Conservation (phyloP, 495 filamentous ascomycete genomes). For the Aspergillus diversus region DNA sequence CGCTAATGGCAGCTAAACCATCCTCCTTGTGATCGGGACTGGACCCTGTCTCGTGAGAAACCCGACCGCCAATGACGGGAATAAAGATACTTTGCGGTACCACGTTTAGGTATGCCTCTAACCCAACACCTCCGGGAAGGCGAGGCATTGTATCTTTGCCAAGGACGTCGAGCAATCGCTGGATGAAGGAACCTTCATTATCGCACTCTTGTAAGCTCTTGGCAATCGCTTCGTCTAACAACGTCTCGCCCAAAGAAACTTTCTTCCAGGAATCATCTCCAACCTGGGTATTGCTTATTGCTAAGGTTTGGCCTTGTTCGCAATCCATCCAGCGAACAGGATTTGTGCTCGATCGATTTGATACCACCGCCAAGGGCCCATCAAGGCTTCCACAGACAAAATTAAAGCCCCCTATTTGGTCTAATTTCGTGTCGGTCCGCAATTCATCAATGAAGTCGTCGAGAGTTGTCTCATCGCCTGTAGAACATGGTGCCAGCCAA, state of each 20-base stretch:
- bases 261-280: constrained; percentile 71
- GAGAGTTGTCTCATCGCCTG: constrained; percentile 33
- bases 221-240: constrained; percentile 41
- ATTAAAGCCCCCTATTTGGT: constrained; percentile 79
- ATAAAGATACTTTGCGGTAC: constrained; percentile 76
- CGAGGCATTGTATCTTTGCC: constrained; percentile 67
- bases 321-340: constrained; percentile 64
- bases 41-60: not conserved
- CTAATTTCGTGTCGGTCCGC: constrained; percentile 53
- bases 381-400: constrained; percentile 73
- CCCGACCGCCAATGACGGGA: constrained; percentile 57
- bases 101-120: constrained; percentile 65
- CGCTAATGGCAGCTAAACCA: constrained; percentile 41
- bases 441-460: constrained; percentile 64
- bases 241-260: constrained; percentile 49
- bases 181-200: constrained; percentile 59
- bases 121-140: constrained; percentile 49
- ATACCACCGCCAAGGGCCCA: constrained; percentile 71
- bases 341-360: constrained; percentile 65
- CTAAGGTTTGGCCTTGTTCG: constrained; percentile 59
- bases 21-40: constrained; percentile 30
- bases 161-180: constrained; percentile 63
- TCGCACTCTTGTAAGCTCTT: constrained; percentile 41
- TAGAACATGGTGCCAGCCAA: constrained; percentile 55
- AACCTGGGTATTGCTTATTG: constrained; percentile 75